Conservation (phyloP, 192 early-diverging fungal species). For the Rhizophagus clarus region DNA sequence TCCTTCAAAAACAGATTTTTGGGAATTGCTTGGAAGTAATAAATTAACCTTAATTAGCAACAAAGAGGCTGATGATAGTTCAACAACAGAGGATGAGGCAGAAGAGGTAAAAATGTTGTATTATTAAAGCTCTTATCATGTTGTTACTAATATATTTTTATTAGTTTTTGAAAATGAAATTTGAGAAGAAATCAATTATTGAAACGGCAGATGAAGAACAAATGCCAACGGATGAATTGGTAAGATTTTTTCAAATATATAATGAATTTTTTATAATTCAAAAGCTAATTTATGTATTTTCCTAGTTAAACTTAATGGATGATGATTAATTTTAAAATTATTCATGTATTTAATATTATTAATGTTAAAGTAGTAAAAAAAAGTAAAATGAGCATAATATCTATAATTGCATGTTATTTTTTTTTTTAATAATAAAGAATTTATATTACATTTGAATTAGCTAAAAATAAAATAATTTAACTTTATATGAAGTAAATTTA, state of each 20-base stretch:
- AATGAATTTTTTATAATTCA: background rate
- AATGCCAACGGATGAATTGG: slow-evolving; percentile 9
- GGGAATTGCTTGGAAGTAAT: slow-evolving; percentile 47
- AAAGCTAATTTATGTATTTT: background rate
- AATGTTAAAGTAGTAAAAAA: background rate
- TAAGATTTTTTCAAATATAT: background rate
- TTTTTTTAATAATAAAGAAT: no score
- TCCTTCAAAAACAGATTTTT: slow-evolving; percentile 50
- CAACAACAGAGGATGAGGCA: slow-evolving; percentile 47
- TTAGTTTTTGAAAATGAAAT: background rate
- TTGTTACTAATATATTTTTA: background rate
- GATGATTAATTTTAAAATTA: background rate
- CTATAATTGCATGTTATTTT: no score
- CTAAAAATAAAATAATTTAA: no score
- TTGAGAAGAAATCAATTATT: slow-evolving; percentile 4
- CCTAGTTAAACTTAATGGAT: slow-evolving; percentile 7
- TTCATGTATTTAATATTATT: background rate
- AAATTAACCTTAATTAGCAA: slow-evolving; percentile 50
- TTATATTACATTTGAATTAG: no score
- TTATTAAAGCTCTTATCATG: background rate
- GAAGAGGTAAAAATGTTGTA: slow-evolving; percentile 42
- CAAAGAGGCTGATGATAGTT: slow-evolving; percentile 45
- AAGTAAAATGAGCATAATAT: no score
- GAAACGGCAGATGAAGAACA: background rate
- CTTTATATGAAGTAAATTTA: no score